Percentiles rank a stretch among this genome's conserved stretches.
phyloP scores from a whole-genome alignment of 2,329 filamentous ascomycete genomes.

The Ophiosphaerella narmari region DNA sequence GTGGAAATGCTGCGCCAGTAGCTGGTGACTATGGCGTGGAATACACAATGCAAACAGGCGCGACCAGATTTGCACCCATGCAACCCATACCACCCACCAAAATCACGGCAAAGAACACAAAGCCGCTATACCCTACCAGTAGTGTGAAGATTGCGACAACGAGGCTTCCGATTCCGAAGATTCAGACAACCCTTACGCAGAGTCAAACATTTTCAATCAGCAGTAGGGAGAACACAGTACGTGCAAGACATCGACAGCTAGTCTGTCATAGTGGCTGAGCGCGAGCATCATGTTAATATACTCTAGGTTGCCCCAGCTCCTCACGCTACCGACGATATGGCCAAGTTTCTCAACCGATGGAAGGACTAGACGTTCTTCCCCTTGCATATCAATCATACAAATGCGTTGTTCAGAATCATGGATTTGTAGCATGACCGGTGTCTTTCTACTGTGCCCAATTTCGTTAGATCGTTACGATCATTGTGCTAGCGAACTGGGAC shows the following conservation, averaged over 20 bases:
- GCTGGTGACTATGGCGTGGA: slow-evolving; percentile 49
- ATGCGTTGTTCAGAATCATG: neutral
- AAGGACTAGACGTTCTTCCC: slow-evolving; percentile 53
- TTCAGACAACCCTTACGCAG: slow-evolving; percentile 59
- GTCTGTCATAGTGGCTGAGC: neutral
- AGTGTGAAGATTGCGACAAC: slow-evolving; percentile 58
- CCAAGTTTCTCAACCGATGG: slow-evolving; percentile 63
- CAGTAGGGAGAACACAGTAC: slow-evolving; percentile 64
- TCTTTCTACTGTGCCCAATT: neutral
- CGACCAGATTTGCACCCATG: slow-evolving; percentile 66
- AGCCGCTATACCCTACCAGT: slow-evolving; percentile 61
- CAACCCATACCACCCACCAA: slow-evolving; percentile 63
- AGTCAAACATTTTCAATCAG: slow-evolving; percentile 56
- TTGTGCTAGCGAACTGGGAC: slow-evolving; percentile 4
- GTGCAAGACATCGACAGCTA: slow-evolving; percentile 29
- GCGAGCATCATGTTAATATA: slow-evolving; percentile 16
- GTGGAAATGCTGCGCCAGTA: slow-evolving; percentile 25
- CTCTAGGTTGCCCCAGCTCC: slow-evolving; percentile 59
- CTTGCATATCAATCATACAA: neutral
- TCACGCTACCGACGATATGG: slow-evolving; percentile 59
- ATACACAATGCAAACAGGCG: slow-evolving; percentile 61
- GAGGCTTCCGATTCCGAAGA: slow-evolving; percentile 50
- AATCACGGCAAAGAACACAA: slow-evolving; percentile 59
- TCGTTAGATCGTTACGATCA: slow-evolving; percentile 1
- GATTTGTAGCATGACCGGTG: neutral